These are phyloP conservation scores for Fusarium piperis DNA, from an alignment of 2,329 filamentous ascomycete species.

Conservation along the genomic window DNA sequence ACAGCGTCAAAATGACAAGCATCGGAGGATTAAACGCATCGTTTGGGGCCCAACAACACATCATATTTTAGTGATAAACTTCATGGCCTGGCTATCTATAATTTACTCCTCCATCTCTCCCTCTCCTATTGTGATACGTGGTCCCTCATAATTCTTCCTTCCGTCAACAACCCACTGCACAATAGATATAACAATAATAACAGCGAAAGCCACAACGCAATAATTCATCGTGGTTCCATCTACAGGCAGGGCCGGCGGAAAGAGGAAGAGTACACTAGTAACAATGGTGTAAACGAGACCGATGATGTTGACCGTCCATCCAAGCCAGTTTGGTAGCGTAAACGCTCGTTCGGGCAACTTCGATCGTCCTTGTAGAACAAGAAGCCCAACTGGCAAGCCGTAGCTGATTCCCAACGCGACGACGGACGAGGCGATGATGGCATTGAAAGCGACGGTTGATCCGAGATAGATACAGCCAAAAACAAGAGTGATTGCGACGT, in stretches of 20 bases:
- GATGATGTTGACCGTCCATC: constrained; percentile 48
- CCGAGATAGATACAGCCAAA: constrained; percentile 78
- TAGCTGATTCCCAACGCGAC: constrained; percentile 78
- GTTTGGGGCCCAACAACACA: background rate
- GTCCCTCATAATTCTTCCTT: constrained; percentile 51
- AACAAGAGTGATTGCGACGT: constrained; percentile 68
- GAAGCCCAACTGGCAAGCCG: constrained; percentile 77
- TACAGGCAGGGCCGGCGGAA: constrained; percentile 72
- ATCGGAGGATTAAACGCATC: background rate
- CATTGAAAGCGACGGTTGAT: constrained; percentile 72
- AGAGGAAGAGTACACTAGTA: constrained; percentile 77
- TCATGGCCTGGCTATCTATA: background rate
- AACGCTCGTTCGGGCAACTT: constrained; percentile 65
- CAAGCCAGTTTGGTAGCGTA: constrained; percentile 46
- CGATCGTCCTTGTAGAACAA: constrained; percentile 70
- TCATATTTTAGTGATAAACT: background rate
- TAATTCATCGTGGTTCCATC: constrained; percentile 74
- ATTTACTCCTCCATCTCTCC: background rate
- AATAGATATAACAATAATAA: constrained; percentile 54
- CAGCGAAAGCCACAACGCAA: constrained; percentile 57
- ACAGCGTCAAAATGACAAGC: background rate
- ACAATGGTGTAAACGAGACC: constrained; percentile 72
- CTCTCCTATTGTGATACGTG: constrained; percentile 15
- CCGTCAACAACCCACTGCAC: constrained; percentile 58
- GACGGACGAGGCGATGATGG: constrained; percentile 76